Evolutionary conservation across 2,329 filamentous ascomycete genomes (phyloP).

Genomic region (Aspergillus phoenicis): DNA sequence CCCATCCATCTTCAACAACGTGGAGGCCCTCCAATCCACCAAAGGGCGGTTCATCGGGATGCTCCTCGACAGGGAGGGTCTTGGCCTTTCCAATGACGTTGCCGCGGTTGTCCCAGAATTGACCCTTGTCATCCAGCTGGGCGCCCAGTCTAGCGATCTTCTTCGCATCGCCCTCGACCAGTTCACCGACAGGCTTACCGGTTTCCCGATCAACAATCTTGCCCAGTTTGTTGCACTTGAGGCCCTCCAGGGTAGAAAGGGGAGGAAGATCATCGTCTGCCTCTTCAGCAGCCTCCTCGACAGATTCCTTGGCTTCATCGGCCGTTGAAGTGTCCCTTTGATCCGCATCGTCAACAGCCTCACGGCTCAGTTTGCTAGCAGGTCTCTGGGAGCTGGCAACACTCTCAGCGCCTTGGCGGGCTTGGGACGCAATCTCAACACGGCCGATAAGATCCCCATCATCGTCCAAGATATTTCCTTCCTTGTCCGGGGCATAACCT

Average conservation of each 20-base stretch:
- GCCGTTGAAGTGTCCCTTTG: constrained; percentile 51
- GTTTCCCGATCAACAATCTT: constrained; percentile 45
- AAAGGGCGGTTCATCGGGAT: constrained; percentile 45
- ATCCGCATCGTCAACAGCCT: constrained; percentile 54
- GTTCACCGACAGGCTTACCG: constrained; percentile 57
- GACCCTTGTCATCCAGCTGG: constrained; percentile 59
- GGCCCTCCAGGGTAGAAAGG: constrained; percentile 42
- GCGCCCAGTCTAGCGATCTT: constrained; percentile 53
- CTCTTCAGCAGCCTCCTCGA: constrained; percentile 18
- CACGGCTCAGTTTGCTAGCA: constrained; percentile 32
- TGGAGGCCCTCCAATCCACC: constrained; percentile 52
- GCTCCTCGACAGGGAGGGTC: constrained; percentile 42
- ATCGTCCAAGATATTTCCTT: constrained; percentile 37
- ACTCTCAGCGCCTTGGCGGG: constrained; percentile 43
- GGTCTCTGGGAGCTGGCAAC: constrained; percentile 3
- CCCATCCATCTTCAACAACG: constrained; percentile 51
- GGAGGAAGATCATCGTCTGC: constrained; percentile 39
- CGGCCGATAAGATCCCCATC: constrained; percentile 44
- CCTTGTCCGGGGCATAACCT: constrained; percentile 43
- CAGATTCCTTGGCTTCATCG: constrained; percentile 48
- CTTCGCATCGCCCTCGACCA: constrained; percentile 65
- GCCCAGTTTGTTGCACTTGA: constrained; percentile 48
- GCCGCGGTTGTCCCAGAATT: constrained; percentile 65
- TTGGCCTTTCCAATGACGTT: constrained; percentile 65
- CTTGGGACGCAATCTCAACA: constrained; percentile 33